Evolutionary conservation across 106 monocot genomes (phyloP), one percentile per base, ranked within the genome.

Genomic region (Hemerocallis citrina): DNA sequence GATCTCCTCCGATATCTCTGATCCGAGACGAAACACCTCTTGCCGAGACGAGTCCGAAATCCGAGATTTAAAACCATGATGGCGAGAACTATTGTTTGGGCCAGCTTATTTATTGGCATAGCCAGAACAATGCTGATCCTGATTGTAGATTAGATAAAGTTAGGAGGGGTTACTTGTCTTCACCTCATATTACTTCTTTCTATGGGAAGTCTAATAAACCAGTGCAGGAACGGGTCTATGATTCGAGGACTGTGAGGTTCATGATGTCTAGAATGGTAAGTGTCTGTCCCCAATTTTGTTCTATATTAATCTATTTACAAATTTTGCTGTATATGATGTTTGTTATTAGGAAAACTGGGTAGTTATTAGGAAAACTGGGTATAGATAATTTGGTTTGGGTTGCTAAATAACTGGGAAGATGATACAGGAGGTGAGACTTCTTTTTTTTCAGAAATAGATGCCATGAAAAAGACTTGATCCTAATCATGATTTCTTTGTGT

Each of bases 31-130:
- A n/a, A n/a, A n/a, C n/a, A n/a, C n/a, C n/a, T n/a, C n/a, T n/a
- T n/a, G n/a, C n/a, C n/a, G n/a, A n/a, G n/a, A n/a, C n/a, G n/a
- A n/a, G n/a, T n/a, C n/a, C n/a, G n/a, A n/a, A n/a, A n/a, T n/a
- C n/a, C n/a, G n/a, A n/a, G n/a, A n/a, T n/a, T n/a, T n/a, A n/a
- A n/a, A n/a, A n/a, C n/a, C n/a, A n/a, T n/a, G n/a, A 96, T 50
- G 73, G 76, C 24, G 74, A 84, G 57, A 90, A 84, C 41, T 96
- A 96, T 55, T 91, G 90, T 66, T 77, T 96, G 66, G 84, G 87
- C 11, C 96, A 96, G 84, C 74, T 96, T 35, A 84, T 96, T 21
- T 96, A 79, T 74, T 96, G 96, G 96, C 81, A 90, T 55, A 76
- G 76, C 68, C 86, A 81, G 65, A 79, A 72, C 17, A 84, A 74